phyloP scores from a whole-genome alignment of 495 filamentous ascomycete genomes.

The Melanomma pulvis-pyrius region DNA sequence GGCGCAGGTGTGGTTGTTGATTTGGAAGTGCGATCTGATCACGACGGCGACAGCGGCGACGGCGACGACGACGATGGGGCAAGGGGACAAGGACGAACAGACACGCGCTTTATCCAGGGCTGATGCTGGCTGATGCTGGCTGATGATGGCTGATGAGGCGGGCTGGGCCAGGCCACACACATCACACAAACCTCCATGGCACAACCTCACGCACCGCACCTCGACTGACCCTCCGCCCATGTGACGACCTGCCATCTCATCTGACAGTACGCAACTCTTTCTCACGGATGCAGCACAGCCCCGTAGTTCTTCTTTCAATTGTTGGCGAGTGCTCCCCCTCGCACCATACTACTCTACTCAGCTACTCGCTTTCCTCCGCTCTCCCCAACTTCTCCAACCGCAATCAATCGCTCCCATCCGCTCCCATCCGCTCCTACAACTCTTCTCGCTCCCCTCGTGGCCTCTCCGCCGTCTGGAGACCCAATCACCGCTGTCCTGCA shows the following conservation, averaged over 20 bases:
- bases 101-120: not conserved
- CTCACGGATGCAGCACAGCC: too few species aligned
- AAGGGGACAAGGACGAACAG: not conserved
- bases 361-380: not conserved
- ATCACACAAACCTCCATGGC: not conserved
- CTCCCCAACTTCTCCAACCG: conserved; percentile 10
- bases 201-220: too few species aligned
- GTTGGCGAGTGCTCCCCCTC: too few species aligned
- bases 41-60: too few species aligned
- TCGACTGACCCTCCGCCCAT: not conserved
- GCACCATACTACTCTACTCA: not conserved
- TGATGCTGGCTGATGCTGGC: too few species aligned
- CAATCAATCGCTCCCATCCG: conserved; percentile 9
- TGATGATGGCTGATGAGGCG: not conserved
- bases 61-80: not conserved
- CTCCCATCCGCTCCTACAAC: conserved; percentile 18
- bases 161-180: not conserved
- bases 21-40: too few species aligned
- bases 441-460: conserved; percentile 24
- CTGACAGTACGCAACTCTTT: too few species aligned
- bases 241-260: too few species aligned
- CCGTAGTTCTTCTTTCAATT: too few species aligned
- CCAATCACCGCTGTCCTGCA: conserved; percentile 10
- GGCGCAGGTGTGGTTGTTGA: too few species aligned
- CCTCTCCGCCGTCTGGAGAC: not conserved